A percentile compares a stretch with the other conserved stretches of the same genome.
These are phyloP conservation scores for Thermothelomyces thermophilus DNA, from an alignment of 2,329 filamentous ascomycete genomes.

Conservation along the genomic window DNA sequence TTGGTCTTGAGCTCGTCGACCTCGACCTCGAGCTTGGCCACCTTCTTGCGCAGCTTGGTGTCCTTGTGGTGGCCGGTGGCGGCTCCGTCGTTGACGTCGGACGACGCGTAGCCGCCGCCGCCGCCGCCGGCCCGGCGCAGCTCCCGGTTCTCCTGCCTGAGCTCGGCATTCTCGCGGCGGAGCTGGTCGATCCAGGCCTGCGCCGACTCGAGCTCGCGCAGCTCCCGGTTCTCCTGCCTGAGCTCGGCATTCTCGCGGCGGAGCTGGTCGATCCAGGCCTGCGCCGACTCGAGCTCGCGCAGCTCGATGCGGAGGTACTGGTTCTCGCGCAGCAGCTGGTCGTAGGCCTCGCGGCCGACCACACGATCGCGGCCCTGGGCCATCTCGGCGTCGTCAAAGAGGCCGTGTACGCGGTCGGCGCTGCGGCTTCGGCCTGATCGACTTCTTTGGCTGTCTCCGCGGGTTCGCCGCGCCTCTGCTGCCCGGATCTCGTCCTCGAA, in stretches of 20 bases:
- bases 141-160: slow-evolving; percentile 35
- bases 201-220: slow-evolving; percentile 31
- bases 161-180: slow-evolving; percentile 32
- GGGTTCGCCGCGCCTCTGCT: slow-evolving; percentile 10
- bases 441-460: slow-evolving; percentile 18
- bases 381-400: slow-evolving; percentile 19
- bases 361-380: slow-evolving; percentile 21
- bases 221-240: slow-evolving; percentile 34
- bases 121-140: slow-evolving; percentile 34
- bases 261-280: slow-evolving; percentile 30
- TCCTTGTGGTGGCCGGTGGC: slow-evolving; percentile 28
- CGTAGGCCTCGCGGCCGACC: slow-evolving; percentile 18
- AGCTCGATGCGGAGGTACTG: slow-evolving; percentile 32
- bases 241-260: slow-evolving; percentile 34
- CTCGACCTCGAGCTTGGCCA: slow-evolving; percentile 34
- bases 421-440: slow-evolving; percentile 20
- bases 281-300: slow-evolving; percentile 29
- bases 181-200: slow-evolving; percentile 31
- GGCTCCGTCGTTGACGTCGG: slow-evolving; percentile 26
- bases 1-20: slow-evolving; percentile 31
- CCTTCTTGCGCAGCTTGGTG: slow-evolving; percentile 30
- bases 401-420: slow-evolving; percentile 25
- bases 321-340: slow-evolving; percentile 26
- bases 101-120: too few relatives aligned
- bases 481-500: slow-evolving; percentile 18